Evolutionary conservation across 2,329 filamentous ascomycete genomes (phyloP), one percentile per base, ranked within the genome.

Genomic region (Parastagonospora nodorum): DNA sequence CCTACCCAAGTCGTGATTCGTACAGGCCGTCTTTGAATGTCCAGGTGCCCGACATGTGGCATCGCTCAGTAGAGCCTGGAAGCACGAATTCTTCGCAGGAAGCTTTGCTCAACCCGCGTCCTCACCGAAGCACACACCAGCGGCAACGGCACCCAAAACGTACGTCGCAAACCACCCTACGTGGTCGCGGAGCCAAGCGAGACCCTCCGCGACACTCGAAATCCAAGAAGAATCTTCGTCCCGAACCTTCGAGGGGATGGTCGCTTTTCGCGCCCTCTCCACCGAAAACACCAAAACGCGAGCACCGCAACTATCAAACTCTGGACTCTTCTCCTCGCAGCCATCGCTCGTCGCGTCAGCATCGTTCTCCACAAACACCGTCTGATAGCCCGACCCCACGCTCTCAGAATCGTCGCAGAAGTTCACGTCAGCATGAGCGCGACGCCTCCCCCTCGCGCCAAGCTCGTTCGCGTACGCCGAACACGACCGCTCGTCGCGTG

Each of bases 181-280:
- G 66, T 42, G 71, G 71, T 39, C 67, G 66, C 42, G 71, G 71
- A 43, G 68, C 68, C 32, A 73, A 73, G 58, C 68, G 71, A 24
- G 69, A 72, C 32, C 68, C 69, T 50, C 67, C 67, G n/a, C 53
- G 49, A 15, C 52, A 65, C 38, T 64, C 64, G 1, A 72, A 67
- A 41, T 68, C 69, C 0, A 72, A 67, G 50, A 71, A 64, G 30
- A 61, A 56, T 9, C 32, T 63, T 11, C 61, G 57, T 19, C 51
- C 60, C 19, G 61, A 69, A 41, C 60, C 57, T 36, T 63, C 66
- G 14, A 57, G 54, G 42, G 60, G 58, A 11, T 68, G 68, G 68
- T 66, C 64, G 11, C 56, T 69, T 19, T 68, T 72, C 46, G 52
- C 61, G 37, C 58, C 70, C 33, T 64, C 70, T 5, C 64, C 69